Evolutionary conservation across 495 filamentous ascomycete species (phyloP), one percentile per base, ranked within the genome.

Genomic region (Hyaloscypha bicolor): DNA sequence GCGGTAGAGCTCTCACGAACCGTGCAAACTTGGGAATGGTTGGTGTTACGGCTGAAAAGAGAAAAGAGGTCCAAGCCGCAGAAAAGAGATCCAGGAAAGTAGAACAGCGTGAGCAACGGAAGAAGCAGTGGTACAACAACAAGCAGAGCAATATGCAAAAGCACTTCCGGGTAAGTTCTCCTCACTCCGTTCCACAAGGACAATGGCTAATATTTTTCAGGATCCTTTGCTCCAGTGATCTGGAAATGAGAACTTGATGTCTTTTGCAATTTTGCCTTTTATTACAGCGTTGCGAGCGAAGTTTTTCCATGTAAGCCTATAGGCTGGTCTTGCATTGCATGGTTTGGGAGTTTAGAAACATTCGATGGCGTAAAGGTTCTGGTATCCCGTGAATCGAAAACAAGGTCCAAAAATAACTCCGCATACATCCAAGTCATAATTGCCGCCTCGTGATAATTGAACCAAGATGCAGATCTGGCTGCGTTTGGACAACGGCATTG

Each of bases 21-120:
- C 83, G 90, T 68, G 90, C 88, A 21, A 91, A 92, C 68, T 73
- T 84, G 39, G 93, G 93, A 53, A 90, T 96, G 90, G 72, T 92
- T 52, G 90, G 90, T 51, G 90, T 89, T 16, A 86, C 81, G 3
- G 86, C 88, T n/a, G 78, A 81, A 55, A 91, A 91, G 82, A 93
- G 87, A 77, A 80, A 82, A 51, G 85, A 90, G 69, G 87, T 90
- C 25, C 72, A 76, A 4, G 80, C 80, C 5, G 79, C 83, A 11
- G 90, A 93, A 77, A 90, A 89, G 75, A 84, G 86, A 71, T 87
- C 90, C 60, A 77, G 83, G 52, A 88, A 85, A 76, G 80, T 84
- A 60, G 86, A 88, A 56, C 79, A 88, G 63, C 80, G 87, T 64
- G 83, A 82, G 55, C 79, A 86, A 74, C 81, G 81, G 62, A 79